phyloP scores from a whole-genome alignment of 345 rosid genomes.

The Crucihimalaya himalaica region DNA sequence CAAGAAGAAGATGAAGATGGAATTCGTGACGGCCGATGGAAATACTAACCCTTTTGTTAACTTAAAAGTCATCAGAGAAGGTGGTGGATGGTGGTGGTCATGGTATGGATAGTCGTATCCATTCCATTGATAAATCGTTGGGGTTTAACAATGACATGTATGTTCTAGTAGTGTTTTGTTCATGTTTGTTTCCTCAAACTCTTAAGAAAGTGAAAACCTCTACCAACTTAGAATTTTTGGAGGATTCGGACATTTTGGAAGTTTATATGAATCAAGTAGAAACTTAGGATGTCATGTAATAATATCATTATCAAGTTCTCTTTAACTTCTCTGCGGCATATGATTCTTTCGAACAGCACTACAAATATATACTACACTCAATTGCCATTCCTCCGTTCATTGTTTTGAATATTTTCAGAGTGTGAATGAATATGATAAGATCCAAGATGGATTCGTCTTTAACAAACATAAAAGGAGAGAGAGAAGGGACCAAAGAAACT shows the following conservation, averaged over 20 bases:
- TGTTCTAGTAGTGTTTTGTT: conserved; percentile 13
- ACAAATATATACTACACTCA: too few relatives aligned
- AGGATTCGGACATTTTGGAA: conserved; percentile 16
- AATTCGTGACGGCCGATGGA: conserved; percentile 15
- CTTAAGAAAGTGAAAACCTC: background rate
- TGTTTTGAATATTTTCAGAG: too few relatives aligned
- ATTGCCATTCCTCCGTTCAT: too few relatives aligned
- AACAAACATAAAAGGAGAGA: background rate
- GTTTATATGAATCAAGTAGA: background rate
- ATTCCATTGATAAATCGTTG: background rate
- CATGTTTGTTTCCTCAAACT: conserved; percentile 21
- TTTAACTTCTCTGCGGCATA: background rate
- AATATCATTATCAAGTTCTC: background rate
- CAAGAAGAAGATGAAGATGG: conserved; percentile 12
- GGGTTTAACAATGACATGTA: background rate
- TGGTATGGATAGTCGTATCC: background rate
- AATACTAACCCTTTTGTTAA: conserved; percentile 25
- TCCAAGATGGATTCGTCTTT: background rate
- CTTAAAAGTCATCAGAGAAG: conserved; percentile 7
- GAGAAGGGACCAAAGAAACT: background rate
- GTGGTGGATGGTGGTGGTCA: background rate
- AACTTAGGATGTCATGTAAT: conserved; percentile 21
- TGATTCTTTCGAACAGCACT: background rate
- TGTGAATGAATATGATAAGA: too few relatives aligned
- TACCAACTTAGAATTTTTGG: conserved; percentile 10